phyloP scores from a whole-genome alignment of 305 asterid genomes.

The Coffea humblotiana region DNA sequence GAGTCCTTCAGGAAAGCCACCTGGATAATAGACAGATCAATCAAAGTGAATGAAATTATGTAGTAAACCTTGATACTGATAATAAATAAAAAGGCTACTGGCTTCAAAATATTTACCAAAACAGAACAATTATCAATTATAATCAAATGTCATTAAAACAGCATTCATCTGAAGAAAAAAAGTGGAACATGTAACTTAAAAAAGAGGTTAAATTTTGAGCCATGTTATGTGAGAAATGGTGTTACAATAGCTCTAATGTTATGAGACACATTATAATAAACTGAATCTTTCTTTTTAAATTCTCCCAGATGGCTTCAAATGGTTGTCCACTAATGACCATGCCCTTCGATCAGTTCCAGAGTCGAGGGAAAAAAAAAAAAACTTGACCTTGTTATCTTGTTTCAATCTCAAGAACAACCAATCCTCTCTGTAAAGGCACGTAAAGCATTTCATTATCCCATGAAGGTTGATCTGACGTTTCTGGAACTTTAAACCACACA shows the following conservation, averaged over 20 bases:
- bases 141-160: neutral
- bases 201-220: neutral
- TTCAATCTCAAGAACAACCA: neutral
- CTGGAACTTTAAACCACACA: neutral
- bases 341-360: neutral
- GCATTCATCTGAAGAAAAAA: neutral
- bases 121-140: neutral
- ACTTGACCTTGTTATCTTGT: neutral
- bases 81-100: neutral
- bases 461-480: neutral
- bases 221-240: neutral
- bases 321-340: neutral
- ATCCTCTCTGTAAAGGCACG: neutral
- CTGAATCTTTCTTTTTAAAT: neutral
- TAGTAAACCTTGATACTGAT: neutral
- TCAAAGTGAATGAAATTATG: neutral
- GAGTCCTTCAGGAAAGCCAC: conserved; percentile 69
- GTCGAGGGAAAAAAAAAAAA: neutral
- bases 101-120: neutral
- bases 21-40: conserved; percentile 35
- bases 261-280: neutral
- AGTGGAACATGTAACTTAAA: neutral
- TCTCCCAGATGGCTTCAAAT: neutral
- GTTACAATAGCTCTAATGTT: neutral
- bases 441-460: neutral